A percentile compares a stretch with the other conserved stretches of the same genome.
Evolutionary conservation across 768 basidiomycete species (phyloP).

Genomic region (Boletus tylopilopsis): DNA sequence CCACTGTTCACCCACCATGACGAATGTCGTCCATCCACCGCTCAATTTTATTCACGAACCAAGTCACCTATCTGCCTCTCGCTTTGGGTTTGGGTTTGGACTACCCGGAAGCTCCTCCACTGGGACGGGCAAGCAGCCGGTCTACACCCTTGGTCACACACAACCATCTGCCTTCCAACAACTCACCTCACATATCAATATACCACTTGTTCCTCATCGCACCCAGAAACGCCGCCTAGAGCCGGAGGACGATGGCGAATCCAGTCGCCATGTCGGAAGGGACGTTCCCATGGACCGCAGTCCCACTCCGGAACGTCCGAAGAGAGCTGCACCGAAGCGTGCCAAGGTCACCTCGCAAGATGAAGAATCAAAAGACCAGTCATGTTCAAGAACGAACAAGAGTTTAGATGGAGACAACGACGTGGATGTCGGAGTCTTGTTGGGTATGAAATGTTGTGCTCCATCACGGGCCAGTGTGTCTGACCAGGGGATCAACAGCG

Average conservation of each 20-base stretch:
- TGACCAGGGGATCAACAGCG: conserved; percentile 42
- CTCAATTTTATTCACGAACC: conserved; percentile 61
- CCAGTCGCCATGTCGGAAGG: conserved; percentile 31
- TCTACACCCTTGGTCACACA: conserved; percentile 37
- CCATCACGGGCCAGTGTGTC: background rate
- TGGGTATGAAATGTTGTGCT: conserved; percentile 52
- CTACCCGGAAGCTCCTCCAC: conserved; percentile 44
- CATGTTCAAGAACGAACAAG: conserved; percentile 48
- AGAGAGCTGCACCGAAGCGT: conserved; percentile 67
- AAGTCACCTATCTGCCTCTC: conserved; percentile 56
- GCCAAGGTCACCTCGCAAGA: conserved; percentile 32
- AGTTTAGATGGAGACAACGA: conserved; percentile 37
- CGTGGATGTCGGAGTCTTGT: conserved; percentile 71
- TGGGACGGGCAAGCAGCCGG: conserved; percentile 44
- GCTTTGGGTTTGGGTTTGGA: conserved; percentile 74
- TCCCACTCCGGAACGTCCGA: conserved; percentile 77
- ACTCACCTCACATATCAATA: conserved; percentile 47
- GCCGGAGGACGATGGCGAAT: conserved; percentile 60
- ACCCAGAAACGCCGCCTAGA: conserved; percentile 65
- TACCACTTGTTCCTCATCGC: conserved; percentile 38
- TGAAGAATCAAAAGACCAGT: conserved; percentile 37
- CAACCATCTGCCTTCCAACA: conserved; percentile 51
- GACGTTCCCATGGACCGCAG: conserved; percentile 84
- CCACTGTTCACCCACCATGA: conserved; percentile 46
- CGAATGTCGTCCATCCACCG: conserved; percentile 65